These are phyloP conservation scores for Starmera caribaea DNA, from an alignment of 805 yeast genomes.

Conservation along the genomic window DNA sequence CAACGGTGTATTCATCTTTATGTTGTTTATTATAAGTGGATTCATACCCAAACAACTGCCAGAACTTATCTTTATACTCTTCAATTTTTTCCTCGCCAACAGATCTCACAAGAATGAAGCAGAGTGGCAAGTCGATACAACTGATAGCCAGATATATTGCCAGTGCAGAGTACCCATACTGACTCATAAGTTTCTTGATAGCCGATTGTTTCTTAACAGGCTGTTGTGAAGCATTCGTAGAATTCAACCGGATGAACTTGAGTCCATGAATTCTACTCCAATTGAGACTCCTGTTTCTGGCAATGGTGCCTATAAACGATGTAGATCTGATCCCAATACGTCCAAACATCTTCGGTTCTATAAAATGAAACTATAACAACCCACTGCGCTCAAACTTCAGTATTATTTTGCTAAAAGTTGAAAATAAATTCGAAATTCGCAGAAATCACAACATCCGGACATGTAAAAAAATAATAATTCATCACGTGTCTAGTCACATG, in stretches of 20 bases:
- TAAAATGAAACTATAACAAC: too few relatives aligned
- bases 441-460: too few relatives aligned
- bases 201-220: conserved; percentile 18
- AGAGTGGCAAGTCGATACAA: conserved; percentile 70
- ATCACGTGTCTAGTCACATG: too few relatives aligned
- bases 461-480: too few relatives aligned
- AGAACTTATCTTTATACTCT: conserved; percentile 50
- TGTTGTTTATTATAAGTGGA: too few relatives aligned
- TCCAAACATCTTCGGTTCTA: not conserved
- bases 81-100: conserved; percentile 78
- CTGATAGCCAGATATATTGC: conserved; percentile 76
- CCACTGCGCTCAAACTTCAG: too few relatives aligned
- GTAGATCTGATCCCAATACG: not conserved
- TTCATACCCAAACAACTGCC: conserved; percentile 56
- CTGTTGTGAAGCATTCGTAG: not conserved
- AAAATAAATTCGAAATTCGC: too few relatives aligned
- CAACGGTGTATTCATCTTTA: too few relatives aligned
- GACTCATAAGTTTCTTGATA: conserved; percentile 57
- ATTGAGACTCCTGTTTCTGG: not conserved
- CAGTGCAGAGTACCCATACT: conserved; percentile 87
- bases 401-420: too few relatives aligned
- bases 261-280: not conserved
- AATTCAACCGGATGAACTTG: not conserved
- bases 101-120: conserved; percentile 75
- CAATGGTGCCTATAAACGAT: not conserved